A percentile compares a stretch with the other conserved stretches of the same genome.
Conservation (phyloP, 306 rosid genomes). For the Begonia loranthoides region DNA sequence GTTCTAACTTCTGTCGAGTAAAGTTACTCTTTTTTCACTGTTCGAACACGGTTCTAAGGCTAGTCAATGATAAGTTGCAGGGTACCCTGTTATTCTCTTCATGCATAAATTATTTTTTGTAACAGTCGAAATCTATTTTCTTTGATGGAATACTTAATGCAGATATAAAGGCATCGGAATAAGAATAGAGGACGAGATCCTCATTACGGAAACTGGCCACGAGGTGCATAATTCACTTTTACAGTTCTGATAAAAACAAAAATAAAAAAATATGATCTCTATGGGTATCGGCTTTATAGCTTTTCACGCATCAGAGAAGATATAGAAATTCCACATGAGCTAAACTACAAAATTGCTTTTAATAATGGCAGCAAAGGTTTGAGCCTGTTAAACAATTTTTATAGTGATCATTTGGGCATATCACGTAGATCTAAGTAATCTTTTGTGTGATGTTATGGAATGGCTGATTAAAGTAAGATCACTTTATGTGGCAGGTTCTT, state of each 20-base stretch:
- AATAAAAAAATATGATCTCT: neutral
- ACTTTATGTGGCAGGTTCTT: conserved; percentile 34
- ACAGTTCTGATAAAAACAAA: conserved; percentile 1
- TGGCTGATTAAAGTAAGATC: neutral
- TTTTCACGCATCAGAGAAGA: too few relatives aligned
- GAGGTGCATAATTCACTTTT: conserved; percentile 28
- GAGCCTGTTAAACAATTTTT: too few relatives aligned
- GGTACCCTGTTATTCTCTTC: neutral
- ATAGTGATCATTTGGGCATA: too few relatives aligned
- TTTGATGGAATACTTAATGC: conserved; percentile 13
- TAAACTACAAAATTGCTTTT: too few relatives aligned
- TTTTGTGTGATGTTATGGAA: too few relatives aligned
- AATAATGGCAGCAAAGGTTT: too few relatives aligned
- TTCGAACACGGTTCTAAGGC: too few relatives aligned
- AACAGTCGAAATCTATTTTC: neutral
- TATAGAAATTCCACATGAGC: too few relatives aligned
- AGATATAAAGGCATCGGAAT: conserved; percentile 75
- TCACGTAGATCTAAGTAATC: too few relatives aligned
- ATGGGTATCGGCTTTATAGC: too few relatives aligned
- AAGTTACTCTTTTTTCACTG: too few relatives aligned
- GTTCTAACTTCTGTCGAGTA: neutral
- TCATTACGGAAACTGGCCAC: conserved; percentile 61
- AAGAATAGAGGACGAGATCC: conserved; percentile 89
- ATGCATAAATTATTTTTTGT: neutral
- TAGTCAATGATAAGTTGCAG: too few relatives aligned